Percentiles rank a stretch among this genome's conserved stretches.
Evolutionary conservation across 2,329 filamentous ascomycete genomes (phyloP).

Genomic region (Aaosphaeria pasadenensis): DNA sequence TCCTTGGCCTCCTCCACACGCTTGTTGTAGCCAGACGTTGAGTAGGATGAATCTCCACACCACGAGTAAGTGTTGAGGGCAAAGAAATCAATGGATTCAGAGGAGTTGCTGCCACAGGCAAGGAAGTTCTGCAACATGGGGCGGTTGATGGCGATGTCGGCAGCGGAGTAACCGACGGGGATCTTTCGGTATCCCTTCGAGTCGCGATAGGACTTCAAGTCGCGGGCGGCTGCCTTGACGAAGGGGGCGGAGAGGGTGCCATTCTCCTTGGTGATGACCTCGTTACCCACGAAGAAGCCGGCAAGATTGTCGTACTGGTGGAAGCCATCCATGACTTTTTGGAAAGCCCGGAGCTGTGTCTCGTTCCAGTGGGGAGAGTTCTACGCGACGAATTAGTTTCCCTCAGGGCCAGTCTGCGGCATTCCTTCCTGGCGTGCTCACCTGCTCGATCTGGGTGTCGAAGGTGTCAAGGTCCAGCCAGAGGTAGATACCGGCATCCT

Average conservation of each 20-base stretch:
- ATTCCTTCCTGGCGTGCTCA: constrained; percentile 21
- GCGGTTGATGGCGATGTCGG: constrained; percentile 71
- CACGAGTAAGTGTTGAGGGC: constrained; percentile 78
- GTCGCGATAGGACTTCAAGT: constrained; percentile 79
- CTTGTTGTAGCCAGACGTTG: constrained; percentile 64
- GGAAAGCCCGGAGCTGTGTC: constrained; percentile 66
- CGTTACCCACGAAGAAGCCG: constrained; percentile 85
- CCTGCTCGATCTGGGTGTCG: constrained; percentile 63
- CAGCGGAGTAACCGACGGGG: constrained; percentile 82
- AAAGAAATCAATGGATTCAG: constrained; percentile 77
- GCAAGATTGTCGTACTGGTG: constrained; percentile 74
- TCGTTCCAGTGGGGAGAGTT: constrained; percentile 67
- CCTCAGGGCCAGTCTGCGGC: background rate
- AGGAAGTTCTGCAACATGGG: constrained; percentile 71
- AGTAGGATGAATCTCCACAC: constrained; percentile 50
- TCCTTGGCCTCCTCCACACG: constrained; percentile 65
- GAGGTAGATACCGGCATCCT: constrained; percentile 76
- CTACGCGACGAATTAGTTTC: constrained; percentile 33
- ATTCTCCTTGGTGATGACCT: constrained; percentile 63
- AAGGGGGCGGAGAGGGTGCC: constrained; percentile 70
- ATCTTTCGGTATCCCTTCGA: constrained; percentile 75
- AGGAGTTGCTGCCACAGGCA: constrained; percentile 67
- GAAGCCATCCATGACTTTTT: constrained; percentile 73
- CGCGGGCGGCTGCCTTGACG: constrained; percentile 76
- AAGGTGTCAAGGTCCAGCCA: constrained; percentile 77